Base-by-base conservation (phyloP, 2,329 filamentous ascomycete genomes). In the Clarireedia sp. region DNA sequence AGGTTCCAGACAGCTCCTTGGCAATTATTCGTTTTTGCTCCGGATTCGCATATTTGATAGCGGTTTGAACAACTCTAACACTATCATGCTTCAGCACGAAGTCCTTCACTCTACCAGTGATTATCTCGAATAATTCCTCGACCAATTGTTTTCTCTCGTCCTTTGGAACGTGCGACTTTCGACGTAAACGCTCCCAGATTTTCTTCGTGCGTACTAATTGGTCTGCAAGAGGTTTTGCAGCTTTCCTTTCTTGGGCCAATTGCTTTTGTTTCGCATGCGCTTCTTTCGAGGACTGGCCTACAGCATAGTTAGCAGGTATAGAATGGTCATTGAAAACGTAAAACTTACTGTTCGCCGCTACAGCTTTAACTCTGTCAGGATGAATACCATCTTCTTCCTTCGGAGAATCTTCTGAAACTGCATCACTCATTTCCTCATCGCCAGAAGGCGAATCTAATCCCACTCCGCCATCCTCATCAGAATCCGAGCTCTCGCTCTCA, bases 21-120 rank as follows among this genome's bases (percentile, higher is more conserved):
- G 91, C 90, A 66, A 99, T 96, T 74, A 86, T 82, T 71, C 86
- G 89, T 67, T 89, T 82, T 73, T 96, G 91, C 58, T 88, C 86
- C 54, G 83, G 78, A 46, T 86, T 95, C 48, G 90, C 87, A 73
- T 99, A 99, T 73, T 99, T 99, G 73, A 99, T 82, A 38, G 92
- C 94, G 12, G 91, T 96, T 74, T 99, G 94, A 24, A 99, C 87
- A 43, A 96, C 90, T 63, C 94, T 83, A n/a, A 96, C 92, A 37
- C 90, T 89, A 70, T 99, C 94, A 71, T 99, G 94, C 80, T 99
- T 99, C 74, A 99, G 88, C 19, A 96, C 92, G 63, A 97, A 96
- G 60, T 97, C 94, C 72, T 89, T 90, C 66, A 97, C 87, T 56
- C 88, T 83, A 52, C 91, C 92, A 23, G 89, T 94, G 66, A 96